These are phyloP conservation scores for Heterobasidion irregulare DNA, from an alignment of 1,284 basidiomycete species.

Conservation along the genomic window DNA sequence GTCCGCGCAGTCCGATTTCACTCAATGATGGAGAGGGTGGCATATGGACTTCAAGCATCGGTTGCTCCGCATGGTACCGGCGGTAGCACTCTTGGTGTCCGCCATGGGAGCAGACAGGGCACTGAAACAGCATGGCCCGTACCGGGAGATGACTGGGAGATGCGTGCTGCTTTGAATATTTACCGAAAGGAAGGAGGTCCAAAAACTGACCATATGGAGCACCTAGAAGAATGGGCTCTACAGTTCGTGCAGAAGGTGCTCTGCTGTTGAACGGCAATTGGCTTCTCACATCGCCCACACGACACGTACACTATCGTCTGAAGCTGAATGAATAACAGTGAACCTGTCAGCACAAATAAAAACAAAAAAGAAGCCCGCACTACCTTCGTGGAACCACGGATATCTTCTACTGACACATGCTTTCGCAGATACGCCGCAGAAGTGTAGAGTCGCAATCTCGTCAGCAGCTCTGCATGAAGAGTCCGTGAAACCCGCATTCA, in stretches of 20 bases:
- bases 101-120: constrained; percentile 66
- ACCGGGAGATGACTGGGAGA: constrained; percentile 60
- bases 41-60: constrained; percentile 36
- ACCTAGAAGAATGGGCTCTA: constrained; percentile 37
- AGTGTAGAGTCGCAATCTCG: constrained; percentile 48
- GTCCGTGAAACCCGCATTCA: not conserved
- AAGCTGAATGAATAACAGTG: constrained; percentile 28
- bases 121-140: constrained; percentile 56
- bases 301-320: constrained; percentile 61
- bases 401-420: constrained; percentile 38
- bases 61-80: constrained; percentile 46
- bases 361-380: constrained; percentile 9
- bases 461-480: constrained; percentile 43
- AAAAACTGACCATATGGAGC: constrained; percentile 60
- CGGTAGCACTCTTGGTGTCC: constrained; percentile 71
- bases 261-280: constrained; percentile 30
- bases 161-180: constrained; percentile 1
- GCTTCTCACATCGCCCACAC: constrained; percentile 60
- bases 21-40: constrained; percentile 9
- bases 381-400: constrained; percentile 45
- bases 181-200: not conserved
- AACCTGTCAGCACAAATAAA: constrained; percentile 1
- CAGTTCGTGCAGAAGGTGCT: constrained; percentile 45
- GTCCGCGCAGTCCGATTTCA: constrained; percentile 7
- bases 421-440: constrained; percentile 68